Evolutionary conservation across 768 basidiomycete species (phyloP).

Genomic region (Glaciozyma antarctica): DNA sequence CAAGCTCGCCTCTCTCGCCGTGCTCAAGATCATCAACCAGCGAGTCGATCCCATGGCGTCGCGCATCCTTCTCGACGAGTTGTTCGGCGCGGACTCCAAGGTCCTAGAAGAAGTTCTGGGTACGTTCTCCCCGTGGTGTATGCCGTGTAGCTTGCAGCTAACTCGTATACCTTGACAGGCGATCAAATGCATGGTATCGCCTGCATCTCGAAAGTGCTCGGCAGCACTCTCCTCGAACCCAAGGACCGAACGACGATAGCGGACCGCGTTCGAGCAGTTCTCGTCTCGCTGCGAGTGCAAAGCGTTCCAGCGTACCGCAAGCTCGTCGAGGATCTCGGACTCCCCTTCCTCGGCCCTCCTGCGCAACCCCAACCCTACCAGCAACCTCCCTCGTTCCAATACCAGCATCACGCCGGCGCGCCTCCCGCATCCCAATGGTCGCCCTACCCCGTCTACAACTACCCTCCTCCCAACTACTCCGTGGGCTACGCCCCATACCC

Average conservation of each 20-base stretch:
- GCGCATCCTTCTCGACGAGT: constrained; percentile 69
- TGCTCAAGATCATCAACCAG: constrained; percentile 92
- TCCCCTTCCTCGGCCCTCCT: constrained; percentile 51
- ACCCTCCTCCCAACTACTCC: no score
- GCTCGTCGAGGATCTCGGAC: constrained; percentile 85
- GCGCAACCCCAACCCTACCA: background rate
- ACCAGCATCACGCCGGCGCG: constrained; percentile 4
- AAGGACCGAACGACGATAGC: constrained; percentile 58
- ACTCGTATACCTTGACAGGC: constrained; percentile 39
- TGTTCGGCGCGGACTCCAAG: constrained; percentile 80
- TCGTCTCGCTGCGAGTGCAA: constrained; percentile 83
- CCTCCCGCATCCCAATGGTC: constrained; percentile 6
- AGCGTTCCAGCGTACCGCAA: constrained; percentile 90
- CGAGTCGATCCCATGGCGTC: constrained; percentile 85
- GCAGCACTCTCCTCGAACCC: constrained; percentile 72
- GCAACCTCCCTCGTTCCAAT: background rate
- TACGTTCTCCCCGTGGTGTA: constrained; percentile 30
- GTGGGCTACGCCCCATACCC: no score
- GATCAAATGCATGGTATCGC: constrained; percentile 74
- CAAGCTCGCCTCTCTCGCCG: constrained; percentile 89
- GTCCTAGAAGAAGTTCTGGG: constrained; percentile 86
- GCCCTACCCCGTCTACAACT: background rate
- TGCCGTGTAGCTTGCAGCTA: background rate
- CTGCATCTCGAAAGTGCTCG: constrained; percentile 83
- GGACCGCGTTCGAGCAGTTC: constrained; percentile 78